Evolutionary conservation across 2,329 filamentous ascomycete species (phyloP).

Genomic region (Venturia nashicola): DNA sequence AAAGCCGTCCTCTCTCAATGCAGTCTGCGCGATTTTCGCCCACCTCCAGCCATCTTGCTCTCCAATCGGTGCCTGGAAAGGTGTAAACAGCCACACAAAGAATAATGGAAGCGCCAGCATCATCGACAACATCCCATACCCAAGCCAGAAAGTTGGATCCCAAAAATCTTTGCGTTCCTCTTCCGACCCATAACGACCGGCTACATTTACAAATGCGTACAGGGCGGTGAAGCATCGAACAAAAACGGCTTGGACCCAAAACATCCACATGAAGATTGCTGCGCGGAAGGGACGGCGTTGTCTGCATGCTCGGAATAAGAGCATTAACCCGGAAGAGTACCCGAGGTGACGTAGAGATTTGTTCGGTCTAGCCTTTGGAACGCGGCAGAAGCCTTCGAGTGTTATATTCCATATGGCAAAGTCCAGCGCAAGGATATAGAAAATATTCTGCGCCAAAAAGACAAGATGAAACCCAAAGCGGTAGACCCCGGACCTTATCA

Average conservation of each 20-base stretch:
- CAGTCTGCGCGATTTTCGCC: not conserved
- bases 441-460: conserved; percentile 3
- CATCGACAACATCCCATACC: not conserved
- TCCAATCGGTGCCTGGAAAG: not conserved
- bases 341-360: not conserved
- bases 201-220: not conserved
- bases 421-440: conserved; percentile 5
- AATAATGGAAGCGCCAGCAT: conserved; percentile 1
- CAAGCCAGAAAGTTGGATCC: not conserved
- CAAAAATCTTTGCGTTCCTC: not conserved
- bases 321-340: conserved; percentile 1
- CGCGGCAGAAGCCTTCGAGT: conserved; percentile 2
- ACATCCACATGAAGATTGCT: conserved; percentile 5
- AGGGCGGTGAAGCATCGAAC: not conserved
- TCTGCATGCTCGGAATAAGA: not conserved
- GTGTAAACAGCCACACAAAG: not conserved
- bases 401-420: conserved; percentile 1
- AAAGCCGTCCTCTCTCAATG: not conserved
- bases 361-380: not conserved
- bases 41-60: not conserved
- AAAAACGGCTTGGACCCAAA: conserved; percentile 1
- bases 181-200: not conserved
- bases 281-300: conserved; percentile 5
- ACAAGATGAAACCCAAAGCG: conserved; percentile 5
- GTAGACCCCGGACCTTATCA: conserved; percentile 4